phyloP scores from a whole-genome alignment of 2,329 filamentous ascomycete genomes.

The Aspergillus bombycis region DNA sequence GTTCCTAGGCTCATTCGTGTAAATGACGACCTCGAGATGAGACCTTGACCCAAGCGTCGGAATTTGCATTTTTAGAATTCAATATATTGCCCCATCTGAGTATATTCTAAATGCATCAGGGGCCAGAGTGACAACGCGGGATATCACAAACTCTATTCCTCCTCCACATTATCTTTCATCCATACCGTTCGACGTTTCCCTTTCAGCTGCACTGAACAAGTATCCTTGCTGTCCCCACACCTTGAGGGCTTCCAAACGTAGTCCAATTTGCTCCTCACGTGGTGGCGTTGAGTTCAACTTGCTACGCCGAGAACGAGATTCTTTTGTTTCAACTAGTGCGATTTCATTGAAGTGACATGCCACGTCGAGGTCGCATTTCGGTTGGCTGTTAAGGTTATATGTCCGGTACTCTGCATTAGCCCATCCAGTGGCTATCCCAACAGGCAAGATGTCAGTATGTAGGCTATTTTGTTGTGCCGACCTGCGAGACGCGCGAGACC shows the following conservation, averaged over 20 bases:
- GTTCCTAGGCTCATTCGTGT: no score
- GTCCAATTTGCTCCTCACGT: background rate
- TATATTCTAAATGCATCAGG: no score
- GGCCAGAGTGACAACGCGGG: no score
- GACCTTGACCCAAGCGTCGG: no score
- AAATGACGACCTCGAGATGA: no score
- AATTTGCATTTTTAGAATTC: no score
- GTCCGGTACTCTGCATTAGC: constrained; percentile 68
- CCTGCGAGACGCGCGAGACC: background rate
- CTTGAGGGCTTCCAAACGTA: background rate
- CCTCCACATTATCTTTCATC: no score
- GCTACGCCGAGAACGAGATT: background rate
- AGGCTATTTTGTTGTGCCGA: background rate
- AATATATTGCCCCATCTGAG: no score
- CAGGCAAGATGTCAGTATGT: background rate
- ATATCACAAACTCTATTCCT: no score
- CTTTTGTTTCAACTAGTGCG: background rate
- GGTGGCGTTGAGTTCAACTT: background rate
- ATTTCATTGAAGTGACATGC: background rate
- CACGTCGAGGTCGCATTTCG: background rate
- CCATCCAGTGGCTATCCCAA: constrained; percentile 65
- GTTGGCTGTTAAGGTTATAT: constrained; percentile 45
- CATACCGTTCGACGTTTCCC: background rate
- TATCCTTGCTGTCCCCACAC: constrained; percentile 3
- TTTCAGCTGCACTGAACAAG: background rate